Evolutionary conservation across 2,329 filamentous ascomycete genomes (phyloP).

Genomic region (Intubia oerlemansii): DNA sequence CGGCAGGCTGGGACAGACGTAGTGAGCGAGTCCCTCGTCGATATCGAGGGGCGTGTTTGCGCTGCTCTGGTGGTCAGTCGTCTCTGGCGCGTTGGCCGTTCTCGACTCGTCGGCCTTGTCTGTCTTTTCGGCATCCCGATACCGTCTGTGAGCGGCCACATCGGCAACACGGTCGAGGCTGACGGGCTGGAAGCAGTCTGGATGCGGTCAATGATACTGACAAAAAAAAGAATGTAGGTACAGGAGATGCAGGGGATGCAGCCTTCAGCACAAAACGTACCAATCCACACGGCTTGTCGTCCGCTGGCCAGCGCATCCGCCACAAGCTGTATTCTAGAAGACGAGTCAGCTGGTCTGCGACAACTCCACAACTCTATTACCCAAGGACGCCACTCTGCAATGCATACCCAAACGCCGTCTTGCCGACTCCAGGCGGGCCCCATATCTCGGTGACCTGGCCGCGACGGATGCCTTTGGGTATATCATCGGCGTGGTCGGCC

Average conservation of each 20-base stretch:
- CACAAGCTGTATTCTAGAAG: conserved; percentile 32
- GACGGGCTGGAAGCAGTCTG: conserved; percentile 27
- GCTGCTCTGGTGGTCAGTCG: no score
- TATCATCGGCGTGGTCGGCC: conserved; percentile 1
- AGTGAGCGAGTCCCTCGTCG: conserved; percentile 21
- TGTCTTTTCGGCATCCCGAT: conserved; percentile 7
- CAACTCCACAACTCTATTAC: no score
- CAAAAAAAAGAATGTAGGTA: no score
- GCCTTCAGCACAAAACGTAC: no score
- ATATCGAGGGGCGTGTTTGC: no score
- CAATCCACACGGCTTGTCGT: conserved; percentile 57
- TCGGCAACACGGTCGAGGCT: conserved; percentile 16
- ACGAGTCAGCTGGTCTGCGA: no score
- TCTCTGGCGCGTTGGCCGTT: no score
- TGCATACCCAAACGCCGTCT: conserved; percentile 60
- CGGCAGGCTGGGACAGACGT: conserved; percentile 36
- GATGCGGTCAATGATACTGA: no score
- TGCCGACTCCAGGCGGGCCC: conserved; percentile 70
- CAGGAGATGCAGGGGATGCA: no score
- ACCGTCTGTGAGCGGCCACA: conserved; percentile 3
- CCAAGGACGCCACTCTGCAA: no score
- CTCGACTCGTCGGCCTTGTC: neutral
- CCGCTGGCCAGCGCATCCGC: conserved; percentile 39
- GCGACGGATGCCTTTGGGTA: conserved; percentile 38
- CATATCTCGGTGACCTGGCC: conserved; percentile 74